Evolutionary conservation across 2,329 filamentous ascomycete species (phyloP), one percentile per base, ranked within the genome.

Genomic region (Xylariaceae sp.): DNA sequence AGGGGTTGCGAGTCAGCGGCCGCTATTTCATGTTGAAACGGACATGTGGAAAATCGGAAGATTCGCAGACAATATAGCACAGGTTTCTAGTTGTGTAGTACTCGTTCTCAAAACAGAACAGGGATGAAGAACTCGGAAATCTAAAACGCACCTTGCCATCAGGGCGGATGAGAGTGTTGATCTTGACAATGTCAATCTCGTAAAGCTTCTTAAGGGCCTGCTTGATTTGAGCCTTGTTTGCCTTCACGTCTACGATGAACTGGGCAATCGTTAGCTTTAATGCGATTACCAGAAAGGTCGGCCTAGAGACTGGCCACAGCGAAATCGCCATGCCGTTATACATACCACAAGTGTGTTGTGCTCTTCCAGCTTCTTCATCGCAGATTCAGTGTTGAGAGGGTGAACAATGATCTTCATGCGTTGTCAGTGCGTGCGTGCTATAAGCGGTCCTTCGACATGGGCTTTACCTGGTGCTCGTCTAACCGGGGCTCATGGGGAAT

Each of bases 291-390:
- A 13, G 7, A 19, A 3, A 32, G 3, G 3, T 2, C 30, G 22
- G 13, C 21, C 32, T 12, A 16, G n/a, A 2, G 21, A 29, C n/a
- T 29, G 12, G 37, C 32, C 30, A 42, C 10, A 8, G 18, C 32
- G n/a, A 42, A 21, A 29, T 2, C 18, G 13, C 22, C 43, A 12
- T 41, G 36, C 1, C 30, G 8, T 18, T 47, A 15, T 42, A 48
- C 55, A 18, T 55, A 58, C 55, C n/a, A 58, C 53, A 49, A 99
- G 86, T 67, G 94, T 99, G 86, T 99, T 99, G 86, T 99, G 92
- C 88, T 99, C 94, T 84, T 99, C 94, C 69, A 99, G 96, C 88
- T 96, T 96, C 90, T 99, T 99, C 92, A 99, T 97, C 72, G 95
- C 94, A 72, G 88, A 94, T 88, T 99, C 94, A 59, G 94, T 99